Evolutionary conservation across 2,329 filamentous ascomycete genomes (phyloP), one percentile per base, ranked within the genome.

Genomic region (Blastomyces gilchristii): DNA sequence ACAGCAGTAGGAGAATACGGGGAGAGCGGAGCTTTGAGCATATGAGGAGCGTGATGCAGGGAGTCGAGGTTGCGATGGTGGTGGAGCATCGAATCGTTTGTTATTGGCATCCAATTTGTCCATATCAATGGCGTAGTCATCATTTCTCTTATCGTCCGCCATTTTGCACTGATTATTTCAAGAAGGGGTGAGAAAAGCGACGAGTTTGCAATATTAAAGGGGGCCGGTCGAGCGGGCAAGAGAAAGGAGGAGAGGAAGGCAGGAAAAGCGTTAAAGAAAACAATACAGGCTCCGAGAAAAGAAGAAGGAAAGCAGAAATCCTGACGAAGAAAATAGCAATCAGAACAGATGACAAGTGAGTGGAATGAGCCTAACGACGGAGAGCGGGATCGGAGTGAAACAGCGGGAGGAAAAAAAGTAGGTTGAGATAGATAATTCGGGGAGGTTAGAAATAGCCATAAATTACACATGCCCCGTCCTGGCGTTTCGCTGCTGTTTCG

Each of bases 81-180:
- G 73, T 62, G 76, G 66, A 65, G 74, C 66, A 69, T 73, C 75
- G 73, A 76, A 76, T 67, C 73, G 74, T 74, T 82, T 82, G 68
- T 77, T 78, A 63, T 77, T 74, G 70, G 79, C 77, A 67, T 82
- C 80, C 65, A 77, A 62, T 67, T 88, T 87, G 71, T 84, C 83
- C 80, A 90, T 85, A 70, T 88, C 85, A 73, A 90, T 82, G 66
- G 83, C 79, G 72, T 87, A 90, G 74, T 94, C 89, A 72, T 83
- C 82, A 74, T 89, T 88, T 77, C 90, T 94, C 83, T 94, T 95
- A 75, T 92, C 91, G 81, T 94, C 89, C 72, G 87, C 83, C 91
- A 96, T 96, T 68, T 71, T 81, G 73, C 62, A 63, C 47, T n/a
- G 45, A 34, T 60, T 47, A 34, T 52, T 2, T 53, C 5, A 47